Conservation (phyloP, 352 stramenopile genomes). For the Thalassiosira mediterranea region DNA sequence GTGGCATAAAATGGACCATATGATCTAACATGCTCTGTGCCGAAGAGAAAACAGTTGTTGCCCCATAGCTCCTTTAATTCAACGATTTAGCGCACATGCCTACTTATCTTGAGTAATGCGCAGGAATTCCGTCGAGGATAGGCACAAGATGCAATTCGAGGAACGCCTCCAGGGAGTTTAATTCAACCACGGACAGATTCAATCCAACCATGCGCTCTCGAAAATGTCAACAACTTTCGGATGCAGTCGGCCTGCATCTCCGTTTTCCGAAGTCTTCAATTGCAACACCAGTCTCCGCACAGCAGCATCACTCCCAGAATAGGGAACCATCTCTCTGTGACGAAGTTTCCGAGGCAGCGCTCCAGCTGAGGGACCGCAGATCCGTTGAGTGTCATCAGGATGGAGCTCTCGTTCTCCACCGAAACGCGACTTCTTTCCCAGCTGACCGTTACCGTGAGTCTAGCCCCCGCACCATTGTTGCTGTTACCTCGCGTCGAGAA, state of each 20-base stretch:
- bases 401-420: conserved; percentile 67
- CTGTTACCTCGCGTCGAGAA: conserved; percentile 16
- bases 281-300: conserved; percentile 17
- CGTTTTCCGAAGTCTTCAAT: conserved; percentile 1
- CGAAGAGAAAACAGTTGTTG: no score
- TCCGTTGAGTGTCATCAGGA: conserved; percentile 50
- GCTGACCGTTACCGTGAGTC: conserved; percentile 70
- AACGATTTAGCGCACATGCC: no score
- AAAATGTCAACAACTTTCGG: conserved; percentile 29
- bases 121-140: no score
- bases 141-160: no score
- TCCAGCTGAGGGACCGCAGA: conserved; percentile 48
- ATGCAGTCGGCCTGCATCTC: background rate
- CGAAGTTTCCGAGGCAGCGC: conserved; percentile 61
- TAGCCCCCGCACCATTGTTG: background rate
- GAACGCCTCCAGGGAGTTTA: no score
- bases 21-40: no score
- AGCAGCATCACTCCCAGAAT: conserved; percentile 29
- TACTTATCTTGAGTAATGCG: no score
- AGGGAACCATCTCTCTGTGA: conserved; percentile 65
- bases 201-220: conserved; percentile 37
- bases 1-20: no score
- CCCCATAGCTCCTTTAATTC: no score
- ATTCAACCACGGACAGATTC: no score
- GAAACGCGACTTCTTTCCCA: conserved; percentile 61